phyloP scores from a whole-genome alignment of 2,329 filamentous ascomycete genomes.

The Fusarium sp. region DNA sequence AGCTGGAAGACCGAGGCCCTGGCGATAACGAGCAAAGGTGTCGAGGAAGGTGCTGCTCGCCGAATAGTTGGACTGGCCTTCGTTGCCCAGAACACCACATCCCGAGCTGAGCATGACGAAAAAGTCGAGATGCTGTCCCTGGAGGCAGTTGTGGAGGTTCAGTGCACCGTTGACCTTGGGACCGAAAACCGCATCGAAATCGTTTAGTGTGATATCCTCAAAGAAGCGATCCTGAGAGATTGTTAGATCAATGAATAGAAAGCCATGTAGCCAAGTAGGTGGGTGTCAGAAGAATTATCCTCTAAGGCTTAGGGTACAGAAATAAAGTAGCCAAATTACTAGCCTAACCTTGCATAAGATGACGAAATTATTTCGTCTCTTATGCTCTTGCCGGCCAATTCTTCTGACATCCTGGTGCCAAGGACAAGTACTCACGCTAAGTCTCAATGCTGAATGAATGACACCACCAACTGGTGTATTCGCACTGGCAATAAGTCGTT shows the following conservation, averaged over 20 bases:
- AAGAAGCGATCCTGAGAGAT: slow-evolving; percentile 33
- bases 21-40: slow-evolving; percentile 39
- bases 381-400: no score
- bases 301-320: no score
- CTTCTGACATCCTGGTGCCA: no score
- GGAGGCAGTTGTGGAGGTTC: slow-evolving; percentile 35
- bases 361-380: no score
- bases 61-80: slow-evolving; percentile 39
- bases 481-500: slow-evolving; percentile 24
- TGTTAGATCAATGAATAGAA: slow-evolving; percentile 5
- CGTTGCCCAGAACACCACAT: slow-evolving; percentile 37
- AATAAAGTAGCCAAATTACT: no score
- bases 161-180: slow-evolving; percentile 40
- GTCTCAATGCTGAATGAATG: slow-evolving; percentile 40
- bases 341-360: no score
- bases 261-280: background rate
- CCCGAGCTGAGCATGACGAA: slow-evolving; percentile 43
- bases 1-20: slow-evolving; percentile 35
- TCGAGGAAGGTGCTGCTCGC: slow-evolving; percentile 42
- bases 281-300: no score
- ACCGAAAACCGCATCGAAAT: slow-evolving; percentile 37
- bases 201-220: slow-evolving; percentile 37
- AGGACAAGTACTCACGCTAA: slow-evolving; percentile 32
- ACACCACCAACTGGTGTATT: slow-evolving; percentile 35
- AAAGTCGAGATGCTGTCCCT: slow-evolving; percentile 38